Evolutionary conservation across 345 rosid genomes (phyloP).

Genomic region (Alliaria petiolata): DNA sequence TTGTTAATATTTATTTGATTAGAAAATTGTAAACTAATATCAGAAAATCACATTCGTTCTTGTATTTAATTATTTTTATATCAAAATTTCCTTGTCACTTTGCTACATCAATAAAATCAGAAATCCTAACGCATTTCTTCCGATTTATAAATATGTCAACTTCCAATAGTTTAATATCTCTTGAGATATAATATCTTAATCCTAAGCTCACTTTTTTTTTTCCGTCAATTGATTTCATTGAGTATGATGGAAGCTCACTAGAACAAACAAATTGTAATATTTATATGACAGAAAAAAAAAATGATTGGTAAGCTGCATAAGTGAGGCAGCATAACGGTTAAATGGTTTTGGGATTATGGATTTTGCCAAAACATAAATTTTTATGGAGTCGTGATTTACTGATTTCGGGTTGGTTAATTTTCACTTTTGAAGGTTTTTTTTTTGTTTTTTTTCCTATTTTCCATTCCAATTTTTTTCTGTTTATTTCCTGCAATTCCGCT

Average conservation of each 20-base stretch:
- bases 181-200: background rate
- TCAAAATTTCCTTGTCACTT: background rate
- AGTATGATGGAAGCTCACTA: background rate
- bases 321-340: background rate
- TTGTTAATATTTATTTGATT: background rate
- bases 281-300: background rate
- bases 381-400: background rate
- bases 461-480: background rate
- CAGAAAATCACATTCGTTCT: background rate
- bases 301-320: background rate
- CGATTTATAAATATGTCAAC: background rate
- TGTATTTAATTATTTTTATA: background rate
- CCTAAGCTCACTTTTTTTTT: background rate
- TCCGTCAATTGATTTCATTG: too few species aligned
- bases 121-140: background rate
- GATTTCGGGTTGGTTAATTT: too few species aligned
- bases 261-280: background rate
- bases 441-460: background rate
- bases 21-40: background rate
- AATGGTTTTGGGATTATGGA: background rate
- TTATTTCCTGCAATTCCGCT: background rate
- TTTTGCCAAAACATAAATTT: background rate
- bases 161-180: background rate
- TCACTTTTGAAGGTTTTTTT: background rate
- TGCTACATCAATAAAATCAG: background rate